phyloP scores from a whole-genome alignment of 192 early-diverging fungal genomes.

The Rhizoclosmatium globosum region DNA sequence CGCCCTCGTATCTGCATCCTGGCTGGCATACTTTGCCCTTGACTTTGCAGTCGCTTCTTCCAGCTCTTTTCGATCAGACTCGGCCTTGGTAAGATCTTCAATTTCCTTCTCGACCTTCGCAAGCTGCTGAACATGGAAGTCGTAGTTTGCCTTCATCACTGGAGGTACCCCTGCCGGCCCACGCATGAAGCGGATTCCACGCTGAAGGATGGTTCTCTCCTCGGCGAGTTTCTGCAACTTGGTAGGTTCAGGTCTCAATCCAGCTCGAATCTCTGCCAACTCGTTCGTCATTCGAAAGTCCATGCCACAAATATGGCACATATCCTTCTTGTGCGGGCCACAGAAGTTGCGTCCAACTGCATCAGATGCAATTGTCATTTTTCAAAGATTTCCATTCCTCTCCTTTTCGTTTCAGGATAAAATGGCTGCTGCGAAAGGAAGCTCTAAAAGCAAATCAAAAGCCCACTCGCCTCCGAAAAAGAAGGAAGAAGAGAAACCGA shows the following conservation, averaged over 20 bases:
- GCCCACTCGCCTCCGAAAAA: not conserved
- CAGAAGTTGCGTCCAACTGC: not conserved
- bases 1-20: not conserved
- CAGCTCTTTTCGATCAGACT: not conserved
- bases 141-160: not conserved
- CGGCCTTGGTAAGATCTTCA: not conserved
- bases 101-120: constrained; percentile 1
- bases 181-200: not conserved
- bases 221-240: not conserved
- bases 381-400: too few relatives aligned
- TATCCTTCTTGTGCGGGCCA: not conserved
- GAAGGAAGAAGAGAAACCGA: not conserved
- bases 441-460: not conserved
- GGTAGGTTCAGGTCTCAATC: not conserved
- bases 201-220: not conserved
- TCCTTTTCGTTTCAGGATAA: not conserved
- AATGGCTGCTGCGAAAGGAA: not conserved
- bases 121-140: not conserved
- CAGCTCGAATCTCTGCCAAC: not conserved
- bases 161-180: not conserved
- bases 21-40: not conserved
- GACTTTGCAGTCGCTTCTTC: not conserved
- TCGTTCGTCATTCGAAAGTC: not conserved
- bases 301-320: not conserved
- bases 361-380: not conserved